Evolutionary conservation across 2,329 filamentous ascomycete species (phyloP).

Genomic region (Aschersonia sp.): DNA sequence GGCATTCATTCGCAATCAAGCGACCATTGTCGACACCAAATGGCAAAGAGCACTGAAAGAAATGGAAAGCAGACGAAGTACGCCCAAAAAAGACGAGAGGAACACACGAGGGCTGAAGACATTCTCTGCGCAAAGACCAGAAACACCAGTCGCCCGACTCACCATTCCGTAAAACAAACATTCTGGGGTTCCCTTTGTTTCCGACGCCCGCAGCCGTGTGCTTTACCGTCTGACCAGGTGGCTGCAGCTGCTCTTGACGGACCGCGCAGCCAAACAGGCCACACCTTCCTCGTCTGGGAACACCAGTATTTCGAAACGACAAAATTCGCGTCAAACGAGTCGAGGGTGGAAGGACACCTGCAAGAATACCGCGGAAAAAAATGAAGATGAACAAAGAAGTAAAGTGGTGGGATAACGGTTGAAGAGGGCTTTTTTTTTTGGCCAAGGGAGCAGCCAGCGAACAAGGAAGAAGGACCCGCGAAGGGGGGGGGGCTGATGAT

Average conservation of each 20-base stretch:
- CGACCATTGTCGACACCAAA: too few species aligned
- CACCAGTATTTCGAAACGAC: neutral
- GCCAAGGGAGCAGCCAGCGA: too few species aligned
- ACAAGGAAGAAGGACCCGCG: neutral
- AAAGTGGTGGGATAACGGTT: neutral
- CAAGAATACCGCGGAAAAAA: too few species aligned
- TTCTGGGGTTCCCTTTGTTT: constrained; percentile 6
- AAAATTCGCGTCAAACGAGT: neutral
- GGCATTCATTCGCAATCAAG: too few species aligned
- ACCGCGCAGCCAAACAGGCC: neutral
- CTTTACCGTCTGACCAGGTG: neutral
- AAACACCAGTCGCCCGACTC: constrained; percentile 11
- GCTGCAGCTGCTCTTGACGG: neutral
- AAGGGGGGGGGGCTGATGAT: constrained; percentile 1
- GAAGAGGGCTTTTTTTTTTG: neutral
- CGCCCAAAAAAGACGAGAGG: neutral
- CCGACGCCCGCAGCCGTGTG: too few species aligned
- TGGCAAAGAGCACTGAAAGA: too few species aligned
- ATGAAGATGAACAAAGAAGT: neutral
- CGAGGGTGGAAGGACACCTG: too few species aligned
- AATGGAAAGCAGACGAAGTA: neutral
- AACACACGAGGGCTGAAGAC: too few species aligned
- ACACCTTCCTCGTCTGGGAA: neutral
- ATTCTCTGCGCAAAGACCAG: neutral
- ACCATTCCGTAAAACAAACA: constrained; percentile 31